A percentile compares a stretch with the other conserved stretches of the same genome.
Conservation (phyloP, 2,329 filamentous ascomycete species). For the Aschersonia sp. region DNA sequence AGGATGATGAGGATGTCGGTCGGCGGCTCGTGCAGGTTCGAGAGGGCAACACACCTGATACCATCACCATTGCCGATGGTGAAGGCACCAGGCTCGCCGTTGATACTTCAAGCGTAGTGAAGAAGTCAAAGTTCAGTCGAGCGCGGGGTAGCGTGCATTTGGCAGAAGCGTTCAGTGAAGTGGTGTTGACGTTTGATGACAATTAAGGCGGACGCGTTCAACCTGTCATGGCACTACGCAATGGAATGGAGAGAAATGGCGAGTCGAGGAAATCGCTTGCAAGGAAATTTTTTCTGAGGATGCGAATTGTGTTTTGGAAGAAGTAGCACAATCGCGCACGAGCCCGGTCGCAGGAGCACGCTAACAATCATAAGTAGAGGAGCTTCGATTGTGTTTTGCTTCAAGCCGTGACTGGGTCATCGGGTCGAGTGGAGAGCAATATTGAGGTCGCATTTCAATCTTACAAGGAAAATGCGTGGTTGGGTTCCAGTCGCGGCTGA, state of each 20-base stretch:
- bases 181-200: no score
- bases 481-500: conserved; percentile 1
- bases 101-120: neutral
- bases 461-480: neutral
- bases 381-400: neutral
- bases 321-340: no score
- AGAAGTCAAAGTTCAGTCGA: neutral
- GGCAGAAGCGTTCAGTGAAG: no score
- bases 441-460: neutral
- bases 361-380: no score
- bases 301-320: no score
- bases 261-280: neutral
- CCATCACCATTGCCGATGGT: conserved; percentile 4
- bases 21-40: neutral
- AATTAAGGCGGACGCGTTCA: no score
- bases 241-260: neutral
- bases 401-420: neutral
- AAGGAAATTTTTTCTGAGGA: neutral
- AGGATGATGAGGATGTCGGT: neutral
- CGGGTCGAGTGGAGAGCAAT: neutral
- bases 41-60: neutral
- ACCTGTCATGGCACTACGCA: neutral
- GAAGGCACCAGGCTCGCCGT: neutral
- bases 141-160: no score
- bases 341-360: no score